Percentiles rank a stretch among this genome's conserved stretches.
phyloP scores from a whole-genome alignment of 2,329 filamentous ascomycete genomes.

The Mollisia scopiformis region DNA sequence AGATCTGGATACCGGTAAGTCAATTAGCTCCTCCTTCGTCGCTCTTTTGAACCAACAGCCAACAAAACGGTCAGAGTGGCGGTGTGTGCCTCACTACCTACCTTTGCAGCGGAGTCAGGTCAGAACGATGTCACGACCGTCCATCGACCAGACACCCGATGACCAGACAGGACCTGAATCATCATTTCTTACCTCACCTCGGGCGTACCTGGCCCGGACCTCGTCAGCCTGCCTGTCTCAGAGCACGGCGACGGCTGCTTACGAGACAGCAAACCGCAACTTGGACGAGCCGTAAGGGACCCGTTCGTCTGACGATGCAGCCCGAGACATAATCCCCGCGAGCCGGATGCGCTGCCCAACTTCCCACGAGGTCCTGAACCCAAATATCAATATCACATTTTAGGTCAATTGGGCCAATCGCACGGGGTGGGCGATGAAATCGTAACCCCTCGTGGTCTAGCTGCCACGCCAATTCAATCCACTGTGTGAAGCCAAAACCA shows the following conservation, averaged over 20 bases:
- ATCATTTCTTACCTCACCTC: background rate
- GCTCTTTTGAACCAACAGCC: too few relatives aligned
- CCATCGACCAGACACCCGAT: too few relatives aligned
- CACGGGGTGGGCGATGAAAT: background rate
- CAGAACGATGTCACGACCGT: background rate
- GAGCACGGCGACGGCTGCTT: background rate
- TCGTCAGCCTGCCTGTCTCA: background rate
- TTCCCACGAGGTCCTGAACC: too few relatives aligned
- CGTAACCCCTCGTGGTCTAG: background rate
- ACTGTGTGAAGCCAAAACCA: conserved; percentile 2
- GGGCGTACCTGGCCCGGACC: background rate
- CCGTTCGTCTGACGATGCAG: background rate
- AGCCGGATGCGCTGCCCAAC: background rate
- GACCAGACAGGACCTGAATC: too few relatives aligned
- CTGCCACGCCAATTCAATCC: background rate
- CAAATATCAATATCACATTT: too few relatives aligned
- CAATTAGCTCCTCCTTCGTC: too few relatives aligned
- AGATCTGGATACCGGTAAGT: too few relatives aligned
- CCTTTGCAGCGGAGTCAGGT: too few relatives aligned
- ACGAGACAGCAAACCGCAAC: background rate
- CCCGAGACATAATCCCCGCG: background rate
- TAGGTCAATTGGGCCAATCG: background rate
- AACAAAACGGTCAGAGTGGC: background rate
- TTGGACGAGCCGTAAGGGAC: background rate
- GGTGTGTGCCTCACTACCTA: background rate